Percentiles rank a stretch among this genome's conserved stretches.
phyloP scores from a whole-genome alignment of 129 eudicot genomes.

The Cynara cardunculus region DNA sequence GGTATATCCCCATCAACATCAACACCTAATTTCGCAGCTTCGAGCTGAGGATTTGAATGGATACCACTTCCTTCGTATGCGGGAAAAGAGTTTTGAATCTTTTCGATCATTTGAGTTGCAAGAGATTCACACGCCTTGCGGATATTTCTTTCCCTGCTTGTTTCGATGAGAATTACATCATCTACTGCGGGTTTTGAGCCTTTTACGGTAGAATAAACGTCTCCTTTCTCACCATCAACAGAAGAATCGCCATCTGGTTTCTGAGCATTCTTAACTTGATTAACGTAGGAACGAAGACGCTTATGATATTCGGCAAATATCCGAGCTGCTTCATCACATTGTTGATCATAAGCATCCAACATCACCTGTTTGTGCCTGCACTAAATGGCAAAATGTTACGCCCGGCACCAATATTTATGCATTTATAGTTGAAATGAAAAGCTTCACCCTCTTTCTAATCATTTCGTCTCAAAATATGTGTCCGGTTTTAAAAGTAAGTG shows the following conservation, averaged over 20 bases:
- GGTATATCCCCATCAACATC: conserved; percentile 72
- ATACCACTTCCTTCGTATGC: conserved; percentile 94
- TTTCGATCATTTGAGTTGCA: conserved; percentile 66
- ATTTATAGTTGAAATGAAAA: neutral
- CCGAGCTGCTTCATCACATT: conserved; percentile 93
- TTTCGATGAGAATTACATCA: conserved; percentile 78
- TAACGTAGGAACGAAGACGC: conserved; percentile 66
- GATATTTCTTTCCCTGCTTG: conserved; percentile 68
- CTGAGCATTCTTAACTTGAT: conserved; percentile 82
- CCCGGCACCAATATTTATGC: neutral
- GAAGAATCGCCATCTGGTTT: conserved; percentile 46
- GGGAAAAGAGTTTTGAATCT: conserved; percentile 79
- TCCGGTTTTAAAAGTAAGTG: neutral
- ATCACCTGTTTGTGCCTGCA: conserved; percentile 97
- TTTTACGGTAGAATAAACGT: conserved; percentile 66
- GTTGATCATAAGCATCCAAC: conserved; percentile 94
- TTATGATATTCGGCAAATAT: conserved; percentile 94
- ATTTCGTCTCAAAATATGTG: neutral
- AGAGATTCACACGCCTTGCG: conserved; percentile 82
- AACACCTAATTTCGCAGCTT: conserved; percentile 76
- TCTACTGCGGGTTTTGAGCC: conserved; percentile 71
- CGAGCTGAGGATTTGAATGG: conserved; percentile 68
- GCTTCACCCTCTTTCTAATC: neutral
- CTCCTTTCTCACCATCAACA: conserved; percentile 55
- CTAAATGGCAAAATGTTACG: conserved; percentile 7